Conservation (phyloP, 306 rosid species). For the Cajanus cajan region DNA sequence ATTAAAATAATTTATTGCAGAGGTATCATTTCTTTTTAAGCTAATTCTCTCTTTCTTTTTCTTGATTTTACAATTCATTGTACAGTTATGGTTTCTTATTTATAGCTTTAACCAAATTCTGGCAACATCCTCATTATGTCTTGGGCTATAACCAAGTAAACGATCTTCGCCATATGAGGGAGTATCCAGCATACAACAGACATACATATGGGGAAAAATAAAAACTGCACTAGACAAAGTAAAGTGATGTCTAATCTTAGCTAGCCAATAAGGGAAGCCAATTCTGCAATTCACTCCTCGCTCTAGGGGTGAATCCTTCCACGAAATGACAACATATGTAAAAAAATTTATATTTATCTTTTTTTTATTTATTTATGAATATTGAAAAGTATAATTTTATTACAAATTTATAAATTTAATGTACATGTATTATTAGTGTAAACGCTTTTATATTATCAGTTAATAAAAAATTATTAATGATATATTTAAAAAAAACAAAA, state of each 20-base stretch:
- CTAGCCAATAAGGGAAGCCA: neutral
- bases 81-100: no score
- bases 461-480: no score
- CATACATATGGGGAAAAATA: conserved; percentile 8
- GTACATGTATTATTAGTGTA: neutral
- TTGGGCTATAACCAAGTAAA: neutral
- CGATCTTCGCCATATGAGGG: neutral
- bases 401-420: neutral
- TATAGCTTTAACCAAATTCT: neutral
- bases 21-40: no score
- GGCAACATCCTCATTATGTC: neutral
- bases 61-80: no score
- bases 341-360: neutral
- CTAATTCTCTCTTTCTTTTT: no score
- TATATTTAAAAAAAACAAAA: no score
- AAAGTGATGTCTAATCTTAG: conserved; percentile 32
- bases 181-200: conserved; percentile 1
- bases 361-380: no score
- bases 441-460: no score
- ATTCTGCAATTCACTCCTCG: neutral
- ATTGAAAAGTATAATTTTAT: neutral
- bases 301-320: neutral
- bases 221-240: conserved; percentile 12
- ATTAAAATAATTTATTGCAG: no score
- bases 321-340: neutral